Conservation (phyloP, 2,329 filamentous ascomycete species). For the Colletotrichum agaves region DNA sequence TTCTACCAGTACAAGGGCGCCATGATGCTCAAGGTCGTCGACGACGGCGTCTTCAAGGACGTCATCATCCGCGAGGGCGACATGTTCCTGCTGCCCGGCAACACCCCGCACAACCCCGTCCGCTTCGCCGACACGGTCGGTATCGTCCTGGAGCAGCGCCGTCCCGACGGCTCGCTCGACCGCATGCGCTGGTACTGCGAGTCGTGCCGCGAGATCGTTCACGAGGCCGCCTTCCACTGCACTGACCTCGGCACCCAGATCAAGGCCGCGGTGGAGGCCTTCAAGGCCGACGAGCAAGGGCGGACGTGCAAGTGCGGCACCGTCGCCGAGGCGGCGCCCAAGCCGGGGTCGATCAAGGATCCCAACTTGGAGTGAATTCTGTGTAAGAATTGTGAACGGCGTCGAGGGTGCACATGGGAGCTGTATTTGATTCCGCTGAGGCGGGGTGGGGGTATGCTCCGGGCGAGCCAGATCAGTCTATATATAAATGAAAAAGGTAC, state of each 20-base stretch:
- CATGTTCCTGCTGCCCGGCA: constrained; percentile 91
- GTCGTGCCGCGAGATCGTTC: constrained; percentile 76
- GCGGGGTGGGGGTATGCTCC: background rate
- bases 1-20: constrained; percentile 96
- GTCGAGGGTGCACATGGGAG: background rate
- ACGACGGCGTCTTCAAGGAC: constrained; percentile 78
- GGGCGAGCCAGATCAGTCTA: constrained; percentile 23
- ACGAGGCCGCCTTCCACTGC: constrained; percentile 89
- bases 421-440: too few relatives aligned
- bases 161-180: constrained; percentile 77
- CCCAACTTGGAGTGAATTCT: constrained; percentile 60
- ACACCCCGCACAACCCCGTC: constrained; percentile 96
- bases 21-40: constrained; percentile 94
- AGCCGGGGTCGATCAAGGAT: constrained; percentile 66
- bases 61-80: constrained; percentile 92
- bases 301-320: constrained; percentile 84
- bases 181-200: constrained; percentile 91
- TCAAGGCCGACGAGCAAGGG: constrained; percentile 73
- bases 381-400: background rate
- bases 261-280: constrained; percentile 87
- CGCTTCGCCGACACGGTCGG: constrained; percentile 95
- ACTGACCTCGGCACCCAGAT: constrained; percentile 94
- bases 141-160: constrained; percentile 87
- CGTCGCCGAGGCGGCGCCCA: constrained; percentile 77
- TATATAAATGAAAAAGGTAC: constrained; percentile 30